Percentiles rank a stretch among this genome's conserved stretches.
Conservation (phyloP, 1,139 yeast genomes). For the Kurtzmaniella quercitrusa region DNA sequence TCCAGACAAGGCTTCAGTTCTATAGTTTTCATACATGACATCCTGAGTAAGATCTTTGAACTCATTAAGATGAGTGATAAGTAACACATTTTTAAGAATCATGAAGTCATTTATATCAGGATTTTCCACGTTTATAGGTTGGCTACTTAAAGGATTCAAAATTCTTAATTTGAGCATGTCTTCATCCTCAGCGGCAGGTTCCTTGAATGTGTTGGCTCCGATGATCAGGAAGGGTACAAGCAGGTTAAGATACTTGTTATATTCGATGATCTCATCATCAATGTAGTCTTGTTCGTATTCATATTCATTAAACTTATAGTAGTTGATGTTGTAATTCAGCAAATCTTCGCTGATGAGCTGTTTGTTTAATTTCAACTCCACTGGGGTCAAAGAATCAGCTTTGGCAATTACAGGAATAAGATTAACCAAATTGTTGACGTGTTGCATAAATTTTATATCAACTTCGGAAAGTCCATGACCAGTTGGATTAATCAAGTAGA, state of each 20-base stretch:
- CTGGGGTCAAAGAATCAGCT: constrained; percentile 38
- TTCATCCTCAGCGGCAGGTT: constrained; percentile 26
- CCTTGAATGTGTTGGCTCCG: constrained; percentile 42
- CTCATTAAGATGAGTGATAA: constrained; percentile 77
- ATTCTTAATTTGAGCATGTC: constrained; percentile 36
- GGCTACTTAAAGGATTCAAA: constrained; percentile 30
- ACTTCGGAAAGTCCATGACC: constrained; percentile 44
- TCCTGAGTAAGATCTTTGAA: constrained; percentile 69
- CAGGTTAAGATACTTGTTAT: constrained; percentile 42
- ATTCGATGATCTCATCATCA: constrained; percentile 47
- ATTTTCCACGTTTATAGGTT: constrained; percentile 49
- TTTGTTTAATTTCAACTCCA: constrained; percentile 34
- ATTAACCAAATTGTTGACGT: constrained; percentile 40
- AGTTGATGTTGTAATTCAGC: constrained; percentile 35
- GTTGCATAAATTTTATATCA: constrained; percentile 38
- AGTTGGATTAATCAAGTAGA: constrained; percentile 46
- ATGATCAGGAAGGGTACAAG: constrained; percentile 40
- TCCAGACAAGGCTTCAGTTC: constrained; percentile 61
- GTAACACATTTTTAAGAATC: constrained; percentile 58
- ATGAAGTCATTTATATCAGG: constrained; percentile 60
- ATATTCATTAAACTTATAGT: constrained; percentile 45
- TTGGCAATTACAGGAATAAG: constrained; percentile 41
- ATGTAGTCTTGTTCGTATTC: constrained; percentile 45
- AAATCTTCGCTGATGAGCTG: constrained; percentile 40
- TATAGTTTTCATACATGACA: constrained; percentile 62